Evolutionary conservation across 2,329 filamentous ascomycete species (phyloP).

Genomic region (Setomelanomma holmii): DNA sequence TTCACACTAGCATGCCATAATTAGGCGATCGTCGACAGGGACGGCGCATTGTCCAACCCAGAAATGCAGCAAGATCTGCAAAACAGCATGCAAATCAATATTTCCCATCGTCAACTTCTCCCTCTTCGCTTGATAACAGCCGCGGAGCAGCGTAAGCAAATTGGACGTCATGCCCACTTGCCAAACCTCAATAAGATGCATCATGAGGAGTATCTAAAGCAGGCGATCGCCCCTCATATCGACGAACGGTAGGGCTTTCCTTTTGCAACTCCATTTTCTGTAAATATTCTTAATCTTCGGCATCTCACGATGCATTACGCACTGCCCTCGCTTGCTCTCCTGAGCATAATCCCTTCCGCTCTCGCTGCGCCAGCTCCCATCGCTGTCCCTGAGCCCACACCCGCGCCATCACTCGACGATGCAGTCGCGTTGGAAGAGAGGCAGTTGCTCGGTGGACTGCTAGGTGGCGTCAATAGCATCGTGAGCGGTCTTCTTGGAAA

Average conservation of each 20-base stretch:
- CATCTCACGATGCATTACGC: neutral
- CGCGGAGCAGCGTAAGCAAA: neutral
- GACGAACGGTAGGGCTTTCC: neutral
- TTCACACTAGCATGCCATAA: neutral
- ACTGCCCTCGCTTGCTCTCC: neutral
- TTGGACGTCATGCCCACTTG: too few relatives aligned
- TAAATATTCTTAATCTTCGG: neutral
- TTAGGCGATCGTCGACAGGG: neutral
- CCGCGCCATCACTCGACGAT: constrained; percentile 9
- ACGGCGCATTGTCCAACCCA: neutral
- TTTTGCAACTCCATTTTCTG: neutral
- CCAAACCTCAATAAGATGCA: too few relatives aligned
- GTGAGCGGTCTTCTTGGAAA: constrained; percentile 15
- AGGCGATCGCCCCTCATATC: neutral
- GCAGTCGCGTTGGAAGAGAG: constrained; percentile 16
- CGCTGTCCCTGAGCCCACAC: constrained; percentile 1
- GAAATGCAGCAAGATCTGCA: neutral
- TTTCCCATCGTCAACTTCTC: neutral
- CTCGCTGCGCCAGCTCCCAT: constrained; percentile 12
- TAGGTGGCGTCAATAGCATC: constrained; percentile 12
- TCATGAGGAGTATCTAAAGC: neutral
- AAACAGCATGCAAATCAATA: neutral
- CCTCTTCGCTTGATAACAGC: neutral
- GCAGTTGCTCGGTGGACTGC: constrained; percentile 15
- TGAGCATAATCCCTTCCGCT: neutral